phyloP scores from a whole-genome alignment of 2,329 filamentous ascomycete species.

The Neoarthrinium moseri region DNA sequence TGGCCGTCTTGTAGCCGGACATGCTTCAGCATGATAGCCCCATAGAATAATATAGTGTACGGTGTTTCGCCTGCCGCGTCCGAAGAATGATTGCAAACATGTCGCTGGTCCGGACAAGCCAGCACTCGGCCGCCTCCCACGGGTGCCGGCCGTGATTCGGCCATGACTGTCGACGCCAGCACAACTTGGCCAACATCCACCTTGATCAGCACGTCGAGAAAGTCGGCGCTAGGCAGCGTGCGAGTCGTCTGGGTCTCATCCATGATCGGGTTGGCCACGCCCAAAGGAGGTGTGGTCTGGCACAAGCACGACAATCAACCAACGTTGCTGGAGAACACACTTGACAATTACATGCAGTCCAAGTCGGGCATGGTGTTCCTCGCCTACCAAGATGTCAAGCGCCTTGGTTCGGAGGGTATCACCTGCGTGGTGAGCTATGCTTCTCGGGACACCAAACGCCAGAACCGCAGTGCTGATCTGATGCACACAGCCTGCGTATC shows the following conservation, averaged over 20 bases:
- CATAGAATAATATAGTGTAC: too few relatives aligned
- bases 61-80: too few relatives aligned
- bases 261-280: slow-evolving; percentile 1
- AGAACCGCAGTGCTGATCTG: neutral
- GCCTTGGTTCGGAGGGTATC: slow-evolving; percentile 7
- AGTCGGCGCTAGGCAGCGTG: neutral
- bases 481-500: slow-evolving; percentile 9
- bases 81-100: too few relatives aligned
- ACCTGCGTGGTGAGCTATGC: slow-evolving; percentile 8
- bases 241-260: slow-evolving; percentile 6
- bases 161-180: too few relatives aligned
- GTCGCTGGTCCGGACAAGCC: too few relatives aligned
- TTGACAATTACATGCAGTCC: slow-evolving; percentile 4
- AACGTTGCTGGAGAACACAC: neutral
- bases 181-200: too few relatives aligned
- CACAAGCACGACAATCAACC: neutral
- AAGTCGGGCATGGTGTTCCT: slow-evolving; percentile 3
- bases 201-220: neutral
- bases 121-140: too few relatives aligned
- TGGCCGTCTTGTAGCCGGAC: too few relatives aligned
- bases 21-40: too few relatives aligned
- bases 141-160: too few relatives aligned
- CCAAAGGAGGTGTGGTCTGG: slow-evolving; percentile 3
- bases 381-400: neutral
- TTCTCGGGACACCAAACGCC: neutral